A percentile compares a stretch with the other conserved stretches of the same genome.
phyloP scores from a whole-genome alignment of 148 eudicot genomes.

The Vaccinium myrtillus region DNA sequence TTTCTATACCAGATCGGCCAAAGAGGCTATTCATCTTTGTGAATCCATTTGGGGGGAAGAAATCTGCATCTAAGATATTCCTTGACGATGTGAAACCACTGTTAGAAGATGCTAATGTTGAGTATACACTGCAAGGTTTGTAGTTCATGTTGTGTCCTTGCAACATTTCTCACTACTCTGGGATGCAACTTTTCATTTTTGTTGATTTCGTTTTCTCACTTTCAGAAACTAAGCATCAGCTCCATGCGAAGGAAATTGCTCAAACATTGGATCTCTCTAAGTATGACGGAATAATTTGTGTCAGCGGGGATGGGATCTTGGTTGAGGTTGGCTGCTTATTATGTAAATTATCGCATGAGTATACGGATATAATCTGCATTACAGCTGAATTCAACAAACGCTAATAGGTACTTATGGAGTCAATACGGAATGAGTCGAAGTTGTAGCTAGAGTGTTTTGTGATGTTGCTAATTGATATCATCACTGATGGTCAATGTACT shows the following conservation, averaged over 20 bases:
- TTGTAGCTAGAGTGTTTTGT: not conserved
- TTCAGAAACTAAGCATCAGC: slow-evolving; percentile 73
- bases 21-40: slow-evolving; percentile 70
- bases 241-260: slow-evolving; percentile 83
- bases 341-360: not conserved
- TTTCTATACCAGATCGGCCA: slow-evolving; percentile 58
- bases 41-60: slow-evolving; percentile 91
- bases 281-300: slow-evolving; percentile 90
- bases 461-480: not conserved
- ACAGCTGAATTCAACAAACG: not conserved
- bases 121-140: slow-evolving; percentile 64
- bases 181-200: not conserved
- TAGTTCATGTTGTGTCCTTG: slow-evolving; percentile 4
- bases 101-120: slow-evolving; percentile 71
- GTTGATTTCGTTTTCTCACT: slow-evolving; percentile 21
- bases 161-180: not conserved
- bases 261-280: slow-evolving; percentile 58
- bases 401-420: not conserved
- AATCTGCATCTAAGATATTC: slow-evolving; percentile 58
- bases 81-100: slow-evolving; percentile 68
- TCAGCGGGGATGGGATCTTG: slow-evolving; percentile 89
- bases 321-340: slow-evolving; percentile 66
- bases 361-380: not conserved
- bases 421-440: not conserved
- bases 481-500: not conserved